phyloP scores from a whole-genome alignment of 2,329 filamentous ascomycete species.

The Pseudofabraea citricarpa region DNA sequence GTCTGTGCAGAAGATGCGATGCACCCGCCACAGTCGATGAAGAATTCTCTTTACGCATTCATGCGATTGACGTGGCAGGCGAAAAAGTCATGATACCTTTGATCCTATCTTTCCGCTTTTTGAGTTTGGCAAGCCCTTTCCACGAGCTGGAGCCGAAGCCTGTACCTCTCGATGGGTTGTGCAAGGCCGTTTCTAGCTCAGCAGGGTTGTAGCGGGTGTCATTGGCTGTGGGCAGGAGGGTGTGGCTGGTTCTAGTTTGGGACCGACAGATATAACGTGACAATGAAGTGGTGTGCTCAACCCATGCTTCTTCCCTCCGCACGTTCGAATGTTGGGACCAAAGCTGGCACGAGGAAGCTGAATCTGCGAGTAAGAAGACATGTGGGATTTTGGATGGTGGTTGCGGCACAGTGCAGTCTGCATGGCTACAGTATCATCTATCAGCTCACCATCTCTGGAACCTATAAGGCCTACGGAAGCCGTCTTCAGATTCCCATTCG shows the following conservation, averaged over 20 bases:
- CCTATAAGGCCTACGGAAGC: slow-evolving; percentile 16
- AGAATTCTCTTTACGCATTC: neutral
- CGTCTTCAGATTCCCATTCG: slow-evolving; percentile 14
- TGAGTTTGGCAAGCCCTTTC: neutral
- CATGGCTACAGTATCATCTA: slow-evolving; percentile 4
- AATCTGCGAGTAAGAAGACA: neutral
- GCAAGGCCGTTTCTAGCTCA: slow-evolving; percentile 11
- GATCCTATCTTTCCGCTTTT: no score
- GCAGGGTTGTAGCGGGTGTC: slow-evolving; percentile 16
- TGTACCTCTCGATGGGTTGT: slow-evolving; percentile 7
- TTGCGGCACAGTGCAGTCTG: slow-evolving; percentile 4
- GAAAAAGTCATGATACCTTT: no score
- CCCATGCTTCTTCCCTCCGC: slow-evolving; percentile 6
- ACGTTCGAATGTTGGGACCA: neutral
- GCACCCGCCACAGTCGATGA: slow-evolving; percentile 11
- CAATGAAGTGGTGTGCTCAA: slow-evolving; percentile 20
- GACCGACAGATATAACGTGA: slow-evolving; percentile 24
- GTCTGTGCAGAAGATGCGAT: slow-evolving; percentile 11
- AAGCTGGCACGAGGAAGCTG: slow-evolving; percentile 2
- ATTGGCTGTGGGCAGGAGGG: slow-evolving; percentile 16
- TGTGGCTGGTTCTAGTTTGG: slow-evolving; percentile 15
- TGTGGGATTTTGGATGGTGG: neutral
- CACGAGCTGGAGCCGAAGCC: slow-evolving; percentile 4
- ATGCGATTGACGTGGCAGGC: slow-evolving; percentile 17
- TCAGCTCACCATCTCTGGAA: slow-evolving; percentile 18